phyloP scores from a whole-genome alignment of 1,284 basidiomycete species.

The Cryptococcus jaspeensis region DNA sequence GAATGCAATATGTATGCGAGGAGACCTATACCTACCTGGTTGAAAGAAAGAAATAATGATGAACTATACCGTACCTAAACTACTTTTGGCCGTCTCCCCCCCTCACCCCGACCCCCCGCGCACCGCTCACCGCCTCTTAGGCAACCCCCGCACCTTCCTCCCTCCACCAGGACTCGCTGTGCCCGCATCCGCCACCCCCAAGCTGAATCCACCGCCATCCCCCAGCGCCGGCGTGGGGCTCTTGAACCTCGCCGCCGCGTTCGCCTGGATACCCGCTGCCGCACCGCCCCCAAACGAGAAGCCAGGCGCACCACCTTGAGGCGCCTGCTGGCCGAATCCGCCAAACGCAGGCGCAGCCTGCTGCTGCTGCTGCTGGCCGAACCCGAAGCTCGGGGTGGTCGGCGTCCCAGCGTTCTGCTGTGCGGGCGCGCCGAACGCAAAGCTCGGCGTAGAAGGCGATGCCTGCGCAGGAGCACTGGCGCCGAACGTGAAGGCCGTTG shows the following conservation, averaged over 20 bases:
- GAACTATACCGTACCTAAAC: too few species aligned
- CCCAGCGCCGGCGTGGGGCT: conserved; percentile 15
- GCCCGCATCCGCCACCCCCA: conserved; percentile 12
- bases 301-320: background rate
- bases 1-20: conserved; percentile 1
- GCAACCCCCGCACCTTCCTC: conserved; percentile 17
- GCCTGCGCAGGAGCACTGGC: conserved; percentile 3
- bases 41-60: too few species aligned
- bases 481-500: conserved; percentile 12
- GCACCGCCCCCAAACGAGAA: background rate
- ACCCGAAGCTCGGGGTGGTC: conserved; percentile 7
- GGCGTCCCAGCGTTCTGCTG: conserved; percentile 6
- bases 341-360: background rate
- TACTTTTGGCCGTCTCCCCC: too few species aligned
- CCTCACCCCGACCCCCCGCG: too few species aligned
- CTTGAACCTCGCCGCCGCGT: conserved; percentile 12
- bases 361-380: conserved; percentile 8
- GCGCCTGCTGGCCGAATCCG: background rate
- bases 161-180: conserved; percentile 9
- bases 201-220: conserved; percentile 18
- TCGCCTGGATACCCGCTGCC: background rate
- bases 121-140: conserved; percentile 9
- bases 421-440: conserved; percentile 8
- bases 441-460: conserved; percentile 5
- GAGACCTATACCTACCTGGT: background rate